Base-by-base conservation (phyloP, 2,329 filamentous ascomycete species). In the Colletotrichum noveboracense region DNA sequence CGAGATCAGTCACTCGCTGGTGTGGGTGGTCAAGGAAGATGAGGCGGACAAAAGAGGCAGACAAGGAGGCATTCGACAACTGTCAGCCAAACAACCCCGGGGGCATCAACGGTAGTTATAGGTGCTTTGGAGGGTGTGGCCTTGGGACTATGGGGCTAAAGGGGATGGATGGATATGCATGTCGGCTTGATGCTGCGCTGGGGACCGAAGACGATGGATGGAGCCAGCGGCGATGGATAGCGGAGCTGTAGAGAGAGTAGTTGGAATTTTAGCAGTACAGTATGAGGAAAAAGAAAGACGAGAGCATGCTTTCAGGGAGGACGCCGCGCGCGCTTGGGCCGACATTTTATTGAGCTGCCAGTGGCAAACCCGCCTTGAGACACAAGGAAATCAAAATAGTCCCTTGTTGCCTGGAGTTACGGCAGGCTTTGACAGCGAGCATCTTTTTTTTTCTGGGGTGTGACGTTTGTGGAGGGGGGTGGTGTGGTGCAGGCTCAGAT, bases 21-120 rank as follows among this genome's bases (percentile, higher is more conserved):
- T 75, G 68, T 71, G 70, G 80, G 82, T 81, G 80, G 79, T 79
- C 80, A 80, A 81, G 79, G 78, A 81, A 82, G 80, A 71, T 43
- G 76, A 77, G 73, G 77, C 74, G 71, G 65, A 76, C 70, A 78
- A 78, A 78, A 76, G 76, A 71, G 72, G 72, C 72, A 71, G 75
- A 77, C 75, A 77, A 77, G 75, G 75, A 75, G 68, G 70, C 67
- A 65, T 72, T 75, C 72, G 60, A 60, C 55, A 38, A 71, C 38
- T 48, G 64, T 36, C 64, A 66, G 68, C 68, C 71, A 64, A 56
- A 76, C 70, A 60, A 65, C 58, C 74, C 70, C 28, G 74, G 75
- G n/a, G 72, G 61, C 72, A 69, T 66, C 64, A 60, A 71, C 64
- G 48, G 75, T 75, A 75, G 67, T 77, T 75, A 77, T 75, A 77